Evolutionary conservation across 2,329 filamentous ascomycete species (phyloP), one percentile per base, ranked within the genome.

Genomic region (Chrysoporthe deuterocubensis): DNA sequence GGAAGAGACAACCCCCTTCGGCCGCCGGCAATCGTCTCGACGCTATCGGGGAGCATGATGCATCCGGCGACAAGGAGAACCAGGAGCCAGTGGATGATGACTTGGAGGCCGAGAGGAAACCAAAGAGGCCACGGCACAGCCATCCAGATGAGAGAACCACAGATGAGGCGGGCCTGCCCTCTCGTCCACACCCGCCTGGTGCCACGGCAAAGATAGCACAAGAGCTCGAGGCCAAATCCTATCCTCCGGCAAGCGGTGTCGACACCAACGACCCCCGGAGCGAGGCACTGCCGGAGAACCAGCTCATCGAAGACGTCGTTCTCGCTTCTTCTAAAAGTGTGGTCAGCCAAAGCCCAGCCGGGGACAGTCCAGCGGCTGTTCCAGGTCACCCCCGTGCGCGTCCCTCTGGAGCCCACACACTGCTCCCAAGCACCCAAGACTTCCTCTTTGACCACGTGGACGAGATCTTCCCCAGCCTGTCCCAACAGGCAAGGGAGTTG

Each of bases 401-500:
- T 52, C 18, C 52, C 21, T 44, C 56, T 54, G 7, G 2, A 8
- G 26, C 18, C 59, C 46, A 64, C 40, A 6, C 37, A 71, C 1
- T 76, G 72, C 79, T 79, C 7, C 75, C 76, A 40, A 84, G 83
- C 70, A 88, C 85, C 0, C 86, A 87, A 69, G 77, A 81, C 9
- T 86, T 88, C n/a, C 76, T 87, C 9, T 75, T 80, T 42, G 72
- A 74, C 52, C 79, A 85, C 68, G 72, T 84, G 8, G 84, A 87
- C 50, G 84, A 87, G 65, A 82, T 87, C 69, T 84, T 87, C 57
- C 85, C 85, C 0, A 84, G 81, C n/a, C 80, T 84, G 0, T 87
- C 85, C 0, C 87, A 89, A 72, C 83, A 87, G 73, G 79, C 81
- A 7, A 79, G 81, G 21, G 86, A 89, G 73, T 75, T 89, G 3